These are phyloP conservation scores for Kwoniella shandongensis DNA, from an alignment of 768 basidiomycete genomes.

Conservation along the genomic window DNA sequence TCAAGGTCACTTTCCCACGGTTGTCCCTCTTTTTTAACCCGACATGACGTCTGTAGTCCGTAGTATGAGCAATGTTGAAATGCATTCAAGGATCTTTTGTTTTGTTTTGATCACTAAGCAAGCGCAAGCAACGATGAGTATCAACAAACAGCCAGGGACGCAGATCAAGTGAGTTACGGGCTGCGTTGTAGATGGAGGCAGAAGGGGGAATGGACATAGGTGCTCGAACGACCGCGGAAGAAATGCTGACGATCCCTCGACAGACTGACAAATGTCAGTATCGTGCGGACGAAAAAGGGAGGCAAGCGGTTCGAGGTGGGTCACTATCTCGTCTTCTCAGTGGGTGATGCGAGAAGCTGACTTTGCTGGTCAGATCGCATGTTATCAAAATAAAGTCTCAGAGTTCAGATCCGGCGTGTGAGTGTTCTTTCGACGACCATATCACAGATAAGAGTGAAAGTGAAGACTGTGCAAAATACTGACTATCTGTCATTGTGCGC, in stretches of 20 bases:
- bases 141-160: constrained; percentile 47
- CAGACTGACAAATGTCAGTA: constrained; percentile 94
- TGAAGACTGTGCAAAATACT: too few relatives aligned
- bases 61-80: not conserved
- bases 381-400: constrained; percentile 99
- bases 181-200: not conserved
- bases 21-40: not conserved
- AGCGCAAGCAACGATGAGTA: constrained; percentile 40
- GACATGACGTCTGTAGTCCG: not conserved
- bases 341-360: not conserved
- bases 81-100: not conserved
- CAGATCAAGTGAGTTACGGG: constrained; percentile 48
- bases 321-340: constrained; percentile 3
- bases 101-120: too few relatives aligned
- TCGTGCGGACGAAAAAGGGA: constrained; percentile 93
- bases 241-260: too few relatives aligned
- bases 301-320: constrained; percentile 96
- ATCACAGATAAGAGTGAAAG: too few relatives aligned
- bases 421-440: constrained; percentile 44
- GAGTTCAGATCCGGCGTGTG: constrained; percentile 92
- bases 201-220: not conserved
- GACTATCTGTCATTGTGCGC: constrained; percentile 1
- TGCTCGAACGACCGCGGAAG: too few relatives aligned
- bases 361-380: constrained; percentile 68
- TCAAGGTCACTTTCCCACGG: constrained; percentile 9